phyloP scores from a whole-genome alignment of 352 stramenopile species.

The Sclerospora graminicola region DNA sequence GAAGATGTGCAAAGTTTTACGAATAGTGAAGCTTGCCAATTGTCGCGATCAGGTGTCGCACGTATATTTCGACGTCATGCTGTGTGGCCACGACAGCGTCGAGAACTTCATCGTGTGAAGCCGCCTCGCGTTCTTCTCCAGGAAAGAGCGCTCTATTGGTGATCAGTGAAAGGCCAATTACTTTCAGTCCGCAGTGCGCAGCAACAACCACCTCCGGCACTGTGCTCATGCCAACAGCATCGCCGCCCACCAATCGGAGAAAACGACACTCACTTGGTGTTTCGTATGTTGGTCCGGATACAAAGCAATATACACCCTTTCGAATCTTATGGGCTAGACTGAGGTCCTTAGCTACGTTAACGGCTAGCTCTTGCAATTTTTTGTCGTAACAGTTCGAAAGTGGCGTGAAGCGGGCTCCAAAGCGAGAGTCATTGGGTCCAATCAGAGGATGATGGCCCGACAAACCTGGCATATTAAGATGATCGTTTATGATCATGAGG shows the following conservation, averaged over 20 bases:
- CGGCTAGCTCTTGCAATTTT: conserved; percentile 76
- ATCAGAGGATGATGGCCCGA: conserved; percentile 90
- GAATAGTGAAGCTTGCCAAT: conserved; percentile 15
- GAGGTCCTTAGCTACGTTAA: conserved; percentile 70
- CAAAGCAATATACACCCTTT: conserved; percentile 92
- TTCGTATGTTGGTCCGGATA: conserved; percentile 95
- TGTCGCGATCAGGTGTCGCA: conserved; percentile 25
- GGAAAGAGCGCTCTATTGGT: conserved; percentile 90
- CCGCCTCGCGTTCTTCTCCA: conserved; percentile 66
- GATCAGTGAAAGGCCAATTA: conserved; percentile 94
- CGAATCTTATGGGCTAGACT: conserved; percentile 76
- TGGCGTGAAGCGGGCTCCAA: conserved; percentile 92
- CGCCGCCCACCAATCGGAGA: conserved; percentile 85
- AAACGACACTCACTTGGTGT: conserved; percentile 91
- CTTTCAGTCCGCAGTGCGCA: conserved; percentile 89
- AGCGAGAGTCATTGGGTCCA: conserved; percentile 92
- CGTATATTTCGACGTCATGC: conserved; percentile 30
- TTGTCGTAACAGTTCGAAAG: conserved; percentile 91
- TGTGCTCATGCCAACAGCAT: conserved; percentile 95
- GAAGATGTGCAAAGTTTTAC: conserved; percentile 4
- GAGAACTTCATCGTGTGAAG: conserved; percentile 91
- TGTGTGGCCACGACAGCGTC: conserved; percentile 78
- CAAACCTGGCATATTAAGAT: conserved; percentile 91
- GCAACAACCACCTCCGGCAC: conserved; percentile 95
- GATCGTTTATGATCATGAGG: conserved; percentile 94